phyloP scores from a whole-genome alignment of 2,329 filamentous ascomycete genomes.

The Monilinia fructicola region DNA sequence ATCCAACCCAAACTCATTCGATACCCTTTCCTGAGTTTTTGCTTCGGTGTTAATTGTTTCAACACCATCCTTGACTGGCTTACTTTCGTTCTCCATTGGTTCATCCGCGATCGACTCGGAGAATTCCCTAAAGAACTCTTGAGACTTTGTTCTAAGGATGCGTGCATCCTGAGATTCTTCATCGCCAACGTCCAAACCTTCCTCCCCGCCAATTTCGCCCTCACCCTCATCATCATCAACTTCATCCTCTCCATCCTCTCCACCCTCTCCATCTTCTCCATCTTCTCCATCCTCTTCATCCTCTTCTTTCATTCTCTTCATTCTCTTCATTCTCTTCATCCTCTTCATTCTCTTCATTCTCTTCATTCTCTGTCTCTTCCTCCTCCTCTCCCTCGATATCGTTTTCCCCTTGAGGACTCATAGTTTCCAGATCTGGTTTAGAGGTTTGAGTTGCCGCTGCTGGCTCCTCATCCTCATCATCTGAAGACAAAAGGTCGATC shows the following conservation, averaged over 20 bases:
- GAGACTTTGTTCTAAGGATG: background rate
- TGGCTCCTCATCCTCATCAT: conserved; percentile 24
- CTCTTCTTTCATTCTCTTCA: conserved; percentile 23
- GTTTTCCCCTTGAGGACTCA: conserved; percentile 9
- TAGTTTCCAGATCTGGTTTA: conserved; percentile 30
- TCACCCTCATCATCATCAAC: conserved; percentile 22
- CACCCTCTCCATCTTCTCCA: conserved; percentile 19
- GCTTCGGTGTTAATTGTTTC: background rate
- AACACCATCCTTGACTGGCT: background rate
- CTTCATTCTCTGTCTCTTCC: conserved; percentile 21
- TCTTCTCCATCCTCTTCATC: conserved; percentile 15
- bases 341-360: conserved; percentile 24
- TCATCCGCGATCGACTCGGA: conserved; percentile 7
- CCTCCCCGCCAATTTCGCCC: conserved; percentile 17
- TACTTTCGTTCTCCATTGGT: background rate
- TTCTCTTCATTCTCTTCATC: conserved; percentile 22
- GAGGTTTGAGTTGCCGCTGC: conserved; percentile 30
- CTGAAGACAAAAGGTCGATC: conserved; percentile 41
- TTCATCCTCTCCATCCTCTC: conserved; percentile 20
- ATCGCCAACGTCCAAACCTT: background rate
- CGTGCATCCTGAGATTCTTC: background rate
- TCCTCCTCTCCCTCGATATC: conserved; percentile 20
- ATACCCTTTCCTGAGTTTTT: background rate
- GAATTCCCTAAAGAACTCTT: conserved; percentile 5
- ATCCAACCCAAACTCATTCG: background rate